These are phyloP conservation scores for Lanmaoa rubissima DNA, from an alignment of 768 basidiomycete species.

Conservation along the genomic window DNA sequence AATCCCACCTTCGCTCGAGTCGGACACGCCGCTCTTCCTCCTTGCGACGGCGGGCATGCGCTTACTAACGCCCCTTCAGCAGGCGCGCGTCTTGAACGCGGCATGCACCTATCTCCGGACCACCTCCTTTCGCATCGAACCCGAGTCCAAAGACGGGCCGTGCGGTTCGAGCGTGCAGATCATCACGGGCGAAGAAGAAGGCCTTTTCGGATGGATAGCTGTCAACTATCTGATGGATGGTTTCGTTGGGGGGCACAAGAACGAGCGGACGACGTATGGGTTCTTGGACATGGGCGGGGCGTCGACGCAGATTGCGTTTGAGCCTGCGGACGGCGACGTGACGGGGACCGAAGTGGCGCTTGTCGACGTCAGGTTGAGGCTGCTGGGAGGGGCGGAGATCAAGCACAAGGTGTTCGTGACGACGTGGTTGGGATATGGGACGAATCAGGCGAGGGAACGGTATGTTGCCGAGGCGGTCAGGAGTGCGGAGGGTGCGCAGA, in stretches of 20 bases:
- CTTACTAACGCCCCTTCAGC: constrained; percentile 65
- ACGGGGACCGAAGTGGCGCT: constrained; percentile 52
- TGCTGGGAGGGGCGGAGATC: constrained; percentile 83
- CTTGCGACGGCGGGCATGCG: constrained; percentile 99
- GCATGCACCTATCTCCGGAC: constrained; percentile 74
- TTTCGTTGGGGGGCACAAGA: constrained; percentile 49
- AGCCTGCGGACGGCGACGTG: constrained; percentile 65
- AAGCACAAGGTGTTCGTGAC: constrained; percentile 94
- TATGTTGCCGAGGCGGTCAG: constrained; percentile 73
- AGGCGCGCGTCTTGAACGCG: constrained; percentile 67
- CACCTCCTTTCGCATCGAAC: constrained; percentile 79
- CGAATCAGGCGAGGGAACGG: constrained; percentile 93
- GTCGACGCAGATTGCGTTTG: constrained; percentile 98
- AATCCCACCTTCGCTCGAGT: constrained; percentile 83
- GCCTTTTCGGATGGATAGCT: constrained; percentile 97
- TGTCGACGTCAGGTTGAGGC: constrained; percentile 75
- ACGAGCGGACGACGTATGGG: constrained; percentile 83
- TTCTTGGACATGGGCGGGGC: constrained; percentile 99
- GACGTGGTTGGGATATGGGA: constrained; percentile 98
- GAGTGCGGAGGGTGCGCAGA: constrained; percentile 46
- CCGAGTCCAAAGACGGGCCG: constrained; percentile 62
- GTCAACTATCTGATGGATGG: constrained; percentile 99
- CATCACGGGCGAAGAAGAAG: constrained; percentile 98
- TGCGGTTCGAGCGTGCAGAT: constrained; percentile 93
- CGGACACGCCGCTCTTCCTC: constrained; percentile 86